Conservation (phyloP, 2,329 filamentous ascomycete genomes). For the Pestalotiopsis sp. region DNA sequence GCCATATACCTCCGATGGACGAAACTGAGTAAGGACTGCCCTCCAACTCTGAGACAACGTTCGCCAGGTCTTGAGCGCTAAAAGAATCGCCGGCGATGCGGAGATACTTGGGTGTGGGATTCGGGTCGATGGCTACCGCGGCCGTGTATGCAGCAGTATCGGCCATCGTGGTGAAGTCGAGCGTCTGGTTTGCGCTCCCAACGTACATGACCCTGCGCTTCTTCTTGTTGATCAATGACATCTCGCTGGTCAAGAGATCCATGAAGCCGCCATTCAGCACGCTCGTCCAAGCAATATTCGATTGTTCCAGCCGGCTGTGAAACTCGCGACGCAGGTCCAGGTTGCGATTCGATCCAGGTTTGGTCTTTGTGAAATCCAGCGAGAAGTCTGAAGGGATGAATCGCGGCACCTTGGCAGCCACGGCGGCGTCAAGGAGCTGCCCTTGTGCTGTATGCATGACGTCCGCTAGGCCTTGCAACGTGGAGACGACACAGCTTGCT, state of each 20-base stretch:
- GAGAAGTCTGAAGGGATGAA: constrained; percentile 19
- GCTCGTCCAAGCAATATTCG: constrained; percentile 20
- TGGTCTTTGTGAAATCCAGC: constrained; percentile 23
- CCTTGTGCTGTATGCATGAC: constrained; percentile 11
- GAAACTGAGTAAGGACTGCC: background rate
- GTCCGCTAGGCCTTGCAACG: constrained; percentile 15
- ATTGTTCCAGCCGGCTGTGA: constrained; percentile 18
- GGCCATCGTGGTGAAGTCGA: constrained; percentile 21
- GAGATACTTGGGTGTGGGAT: constrained; percentile 19
- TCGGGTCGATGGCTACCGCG: constrained; percentile 19
- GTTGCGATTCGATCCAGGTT: constrained; percentile 21
- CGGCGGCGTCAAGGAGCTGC: constrained; percentile 14
- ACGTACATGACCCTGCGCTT: constrained; percentile 17
- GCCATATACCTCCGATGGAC: constrained; percentile 19
- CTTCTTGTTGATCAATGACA: constrained; percentile 15
- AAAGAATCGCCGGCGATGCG: constrained; percentile 22
- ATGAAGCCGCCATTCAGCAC: constrained; percentile 21
- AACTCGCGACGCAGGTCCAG: constrained; percentile 22
- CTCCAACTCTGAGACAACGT: constrained; percentile 5
- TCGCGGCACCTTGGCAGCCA: constrained; percentile 15
- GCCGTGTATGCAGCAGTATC: constrained; percentile 22
- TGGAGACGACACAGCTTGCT: constrained; percentile 12
- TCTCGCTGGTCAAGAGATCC: constrained; percentile 15
- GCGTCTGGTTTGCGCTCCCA: constrained; percentile 15
- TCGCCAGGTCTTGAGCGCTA: constrained; percentile 16